Base-by-base conservation (phyloP, 1,284 basidiomycete species). In the Pterulicium gracile region DNA sequence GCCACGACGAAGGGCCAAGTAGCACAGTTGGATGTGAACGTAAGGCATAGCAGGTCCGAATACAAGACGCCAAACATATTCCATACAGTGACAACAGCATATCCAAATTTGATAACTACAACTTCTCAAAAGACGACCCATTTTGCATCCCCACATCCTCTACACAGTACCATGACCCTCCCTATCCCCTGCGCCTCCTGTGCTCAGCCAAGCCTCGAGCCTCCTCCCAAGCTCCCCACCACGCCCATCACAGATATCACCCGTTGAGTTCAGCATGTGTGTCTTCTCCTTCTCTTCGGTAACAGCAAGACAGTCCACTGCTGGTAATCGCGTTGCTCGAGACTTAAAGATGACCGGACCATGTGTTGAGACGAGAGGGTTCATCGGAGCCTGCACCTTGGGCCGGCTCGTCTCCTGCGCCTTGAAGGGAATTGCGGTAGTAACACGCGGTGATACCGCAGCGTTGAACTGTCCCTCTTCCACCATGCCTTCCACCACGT, bases 191-290 rank as follows among this genome's bases (percentile, higher is more conserved):
- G n/a, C n/a, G n/a, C n/a, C n/a, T n/a, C n/a, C n/a, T n/a, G n/a
- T n/a, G n/a, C 27, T 72, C 53, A 87, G 62, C 78, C 81, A 82
- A 34, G 80, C 83, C 59, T 87, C 84, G 45, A 87, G 61, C 46
- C 83, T 61, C 43, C 81, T 63, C 19, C 83, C 83, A 3, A 87
- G 63, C 64, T 87, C 83, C 3, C 83, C 84, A 0, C 83, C 83
- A 3, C 79, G 69, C 23, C 84, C 83, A 39, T 82, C 82, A 56
- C 83, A 86, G 18, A 79, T 72, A 58, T 86, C 84, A 0, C 83
- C 83, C 15, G 75, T 79, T 42, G 69, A 75, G 49, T 77, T 71
- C 55, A 87, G 61, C 66, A 77, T 73, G 63, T 78, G 74, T 61
- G 85, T 81, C 58, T 68, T 55, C 57, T 68, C 70, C 53, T 62